phyloP scores from a whole-genome alignment of 441 rosid genomes.

The Corymbia citriodora region DNA sequence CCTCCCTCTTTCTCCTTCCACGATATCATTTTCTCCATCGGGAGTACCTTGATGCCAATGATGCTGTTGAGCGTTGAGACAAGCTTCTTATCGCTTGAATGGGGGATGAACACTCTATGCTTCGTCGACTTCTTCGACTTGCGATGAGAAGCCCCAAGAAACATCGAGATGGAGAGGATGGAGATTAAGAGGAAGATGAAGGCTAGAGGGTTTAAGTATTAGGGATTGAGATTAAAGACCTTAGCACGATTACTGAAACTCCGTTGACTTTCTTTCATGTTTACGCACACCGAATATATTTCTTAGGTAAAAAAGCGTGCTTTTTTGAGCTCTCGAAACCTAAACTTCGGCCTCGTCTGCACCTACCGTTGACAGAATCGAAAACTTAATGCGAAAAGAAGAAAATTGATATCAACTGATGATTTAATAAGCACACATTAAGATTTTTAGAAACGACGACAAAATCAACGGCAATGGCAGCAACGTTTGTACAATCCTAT shows the following conservation, averaged over 20 bases:
- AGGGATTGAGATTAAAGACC: neutral
- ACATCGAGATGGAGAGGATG: neutral
- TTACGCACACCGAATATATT: rapidly evolving
- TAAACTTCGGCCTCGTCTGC: neutral
- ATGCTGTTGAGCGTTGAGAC: neutral
- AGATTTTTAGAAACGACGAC: neutral
- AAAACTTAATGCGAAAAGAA: neutral
- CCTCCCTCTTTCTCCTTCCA: neutral
- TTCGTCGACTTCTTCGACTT: neutral
- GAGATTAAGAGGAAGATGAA: neutral
- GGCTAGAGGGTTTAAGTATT: neutral
- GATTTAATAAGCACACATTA: neutral
- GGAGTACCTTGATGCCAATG: neutral
- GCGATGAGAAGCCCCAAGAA: neutral
- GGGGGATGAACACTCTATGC: neutral
- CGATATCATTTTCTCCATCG: neutral
- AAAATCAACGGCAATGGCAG: neutral
- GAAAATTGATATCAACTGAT: neutral
- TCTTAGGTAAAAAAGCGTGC: neutral
- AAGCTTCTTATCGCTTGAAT: neutral
- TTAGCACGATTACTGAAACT: neutral
- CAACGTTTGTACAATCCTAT: neutral
- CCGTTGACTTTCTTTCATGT: neutral
- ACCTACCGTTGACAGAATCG: neutral
- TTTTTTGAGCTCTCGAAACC: neutral